These are phyloP conservation scores for Pseudogymnoascus sp. DNA, from an alignment of 2,329 filamentous ascomycete species.

Conservation along the genomic window DNA sequence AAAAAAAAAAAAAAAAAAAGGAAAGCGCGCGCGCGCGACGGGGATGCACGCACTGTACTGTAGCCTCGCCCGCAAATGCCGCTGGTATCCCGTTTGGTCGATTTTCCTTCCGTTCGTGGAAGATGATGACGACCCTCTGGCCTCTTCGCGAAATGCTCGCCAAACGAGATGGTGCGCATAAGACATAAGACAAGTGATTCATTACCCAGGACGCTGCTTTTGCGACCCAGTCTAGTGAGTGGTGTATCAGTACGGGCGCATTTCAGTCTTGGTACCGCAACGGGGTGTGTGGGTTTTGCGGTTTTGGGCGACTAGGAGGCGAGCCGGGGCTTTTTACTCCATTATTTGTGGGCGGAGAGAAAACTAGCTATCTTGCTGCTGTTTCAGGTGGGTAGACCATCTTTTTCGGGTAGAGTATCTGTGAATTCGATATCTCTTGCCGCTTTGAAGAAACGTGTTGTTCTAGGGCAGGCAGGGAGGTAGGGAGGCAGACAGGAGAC, in stretches of 20 bases:
- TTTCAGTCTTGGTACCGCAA: not conserved
- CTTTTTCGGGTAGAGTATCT: not conserved
- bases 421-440: not conserved
- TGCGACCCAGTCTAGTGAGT: not conserved
- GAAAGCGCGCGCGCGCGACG: not conserved
- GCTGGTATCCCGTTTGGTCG: not conserved
- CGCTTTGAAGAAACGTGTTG: slow-evolving; percentile 4
- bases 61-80: not conserved
- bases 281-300: not conserved
- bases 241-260: not conserved
- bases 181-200: slow-evolving; percentile 2
- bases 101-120: not conserved
- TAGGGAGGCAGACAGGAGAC: no score
- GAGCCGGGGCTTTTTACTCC: not conserved
- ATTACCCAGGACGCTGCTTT: slow-evolving; percentile 4
- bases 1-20: not conserved
- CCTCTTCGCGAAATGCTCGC: not conserved
- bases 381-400: not conserved
- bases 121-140: not conserved
- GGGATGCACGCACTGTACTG: no score
- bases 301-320: not conserved
- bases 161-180: not conserved
- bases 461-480: not conserved
- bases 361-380: not conserved
- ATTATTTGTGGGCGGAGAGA: not conserved